phyloP scores from a whole-genome alignment of 305 asterid species.

The Solanum hybrid region DNA sequence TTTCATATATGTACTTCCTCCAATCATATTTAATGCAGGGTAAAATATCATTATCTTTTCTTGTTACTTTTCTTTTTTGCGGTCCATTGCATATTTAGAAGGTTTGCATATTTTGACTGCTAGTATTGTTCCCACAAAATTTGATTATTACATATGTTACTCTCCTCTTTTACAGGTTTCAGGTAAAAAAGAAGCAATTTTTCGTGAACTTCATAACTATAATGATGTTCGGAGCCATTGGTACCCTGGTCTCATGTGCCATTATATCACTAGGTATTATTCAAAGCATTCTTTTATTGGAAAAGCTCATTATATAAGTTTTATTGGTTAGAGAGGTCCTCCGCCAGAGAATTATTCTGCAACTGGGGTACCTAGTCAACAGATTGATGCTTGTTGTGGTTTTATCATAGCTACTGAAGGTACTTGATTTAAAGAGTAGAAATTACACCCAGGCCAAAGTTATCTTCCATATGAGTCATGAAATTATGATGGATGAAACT shows the following conservation, averaged over 20 bases:
- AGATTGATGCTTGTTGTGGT: background rate
- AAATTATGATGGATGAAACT: background rate
- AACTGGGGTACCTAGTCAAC: background rate
- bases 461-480: background rate
- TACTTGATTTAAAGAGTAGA: background rate
- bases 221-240: slow-evolving; percentile 80
- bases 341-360: background rate
- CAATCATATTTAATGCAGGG: slow-evolving; percentile 86
- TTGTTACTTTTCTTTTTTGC: background rate
- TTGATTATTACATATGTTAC: background rate
- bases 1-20: slow-evolving; percentile 83
- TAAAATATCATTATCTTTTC: slow-evolving; percentile 12
- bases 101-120: background rate
- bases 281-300: background rate
- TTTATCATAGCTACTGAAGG: background rate
- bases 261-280: slow-evolving; percentile 71
- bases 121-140: background rate
- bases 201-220: slow-evolving; percentile 87
- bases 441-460: background rate
- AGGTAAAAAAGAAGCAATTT: slow-evolving; percentile 90
- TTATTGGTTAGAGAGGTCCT: background rate
- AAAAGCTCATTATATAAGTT: background rate
- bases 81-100: background rate
- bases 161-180: slow-evolving; percentile 53
- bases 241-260: slow-evolving; percentile 71